Evolutionary conservation across 352 stramenopile genomes (phyloP), one percentile per base, ranked within the genome.

Genomic region (Globisporangium canariense): DNA sequence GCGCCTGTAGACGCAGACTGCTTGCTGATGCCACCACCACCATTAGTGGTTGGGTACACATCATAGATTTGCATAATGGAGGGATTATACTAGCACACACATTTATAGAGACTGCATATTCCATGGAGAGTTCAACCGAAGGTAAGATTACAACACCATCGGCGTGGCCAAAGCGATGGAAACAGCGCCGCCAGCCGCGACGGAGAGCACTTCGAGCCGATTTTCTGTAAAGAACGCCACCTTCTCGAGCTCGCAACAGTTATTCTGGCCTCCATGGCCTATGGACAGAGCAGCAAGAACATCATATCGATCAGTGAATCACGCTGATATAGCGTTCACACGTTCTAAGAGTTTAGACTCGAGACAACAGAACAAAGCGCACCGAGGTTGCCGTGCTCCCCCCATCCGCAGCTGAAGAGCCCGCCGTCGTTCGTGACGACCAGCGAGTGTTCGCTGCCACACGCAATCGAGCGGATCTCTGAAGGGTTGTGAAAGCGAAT

Each of bases 341-440:
- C 25, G 25, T 28, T 28, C 25, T 28, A 28, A 28, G 25, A 28
- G 25, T 28, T 28, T 28, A 28, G 25, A 28, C 25, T 28, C 25
- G 56, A 60, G 18, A n/a, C 14, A 14, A 13, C 8, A 43, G 11
- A 9, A 4, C 8, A 18, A 22, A 36, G 77, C 73, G 18, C 72
- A 93, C 86, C 86, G 0, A 95, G 74, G 47, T 95, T 95, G 46
- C 86, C 86, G 60, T 95, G 86, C 62, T 95, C 86, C 43, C 83
- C 83, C 86, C 86, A 95, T 3, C 86, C 86, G 58, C 84, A 91
- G 2, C 84, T 87, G 59, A 86, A 93, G 6, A 95, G 58, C n/a
- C 81, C 69, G 14, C 84, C 83, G 34, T 38, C 57, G 10, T 64
- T 56, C 13, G 76, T 88, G 40, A 83, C 67, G 0, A 91, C 76